A percentile compares a stretch with the other conserved stretches of the same genome.
Conservation (phyloP, 2,329 filamentous ascomycete species). For the Epichloe festucae region DNA sequence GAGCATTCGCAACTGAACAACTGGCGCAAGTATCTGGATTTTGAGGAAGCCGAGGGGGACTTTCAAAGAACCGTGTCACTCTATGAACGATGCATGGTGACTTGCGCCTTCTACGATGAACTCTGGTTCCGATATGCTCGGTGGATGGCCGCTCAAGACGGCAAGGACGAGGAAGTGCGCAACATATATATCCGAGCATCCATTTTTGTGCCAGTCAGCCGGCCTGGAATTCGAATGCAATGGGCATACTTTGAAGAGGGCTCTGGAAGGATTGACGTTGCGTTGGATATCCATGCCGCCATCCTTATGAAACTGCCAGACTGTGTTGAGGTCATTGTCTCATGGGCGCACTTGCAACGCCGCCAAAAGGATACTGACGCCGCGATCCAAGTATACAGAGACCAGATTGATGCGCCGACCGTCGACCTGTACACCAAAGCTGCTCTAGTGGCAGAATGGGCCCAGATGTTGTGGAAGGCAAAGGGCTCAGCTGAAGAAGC, state of each 20-base stretch:
- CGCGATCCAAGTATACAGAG: conserved; percentile 71
- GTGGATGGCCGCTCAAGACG: conserved; percentile 76
- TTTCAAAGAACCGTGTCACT: conserved; percentile 64
- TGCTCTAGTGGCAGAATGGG: conserved; percentile 79
- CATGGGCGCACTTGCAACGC: conserved; percentile 74
- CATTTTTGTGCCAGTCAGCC: conserved; percentile 78
- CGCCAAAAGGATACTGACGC: conserved; percentile 74
- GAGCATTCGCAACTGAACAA: conserved; percentile 75
- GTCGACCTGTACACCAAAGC: conserved; percentile 74
- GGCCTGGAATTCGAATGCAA: conserved; percentile 71
- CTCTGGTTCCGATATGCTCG: conserved; percentile 96
- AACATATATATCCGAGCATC: conserved; percentile 85
- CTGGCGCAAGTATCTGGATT: conserved; percentile 95
- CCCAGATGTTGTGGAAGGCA: conserved; percentile 72
- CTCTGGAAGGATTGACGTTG: conserved; percentile 60
- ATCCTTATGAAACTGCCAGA: conserved; percentile 66
- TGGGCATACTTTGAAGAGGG: conserved; percentile 95
- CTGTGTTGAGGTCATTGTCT: conserved; percentile 77
- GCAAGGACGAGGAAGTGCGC: conserved; percentile 78
- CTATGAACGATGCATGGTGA: conserved; percentile 88
- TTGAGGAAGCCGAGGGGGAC: conserved; percentile 73
- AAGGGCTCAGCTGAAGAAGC: conserved; percentile 72
- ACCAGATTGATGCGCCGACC: conserved; percentile 60
- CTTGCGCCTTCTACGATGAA: conserved; percentile 89
- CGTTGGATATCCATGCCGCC: conserved; percentile 71